Base-by-base conservation (phyloP, 148 eudicot genomes). In the Nepenthes gracilis region DNA sequence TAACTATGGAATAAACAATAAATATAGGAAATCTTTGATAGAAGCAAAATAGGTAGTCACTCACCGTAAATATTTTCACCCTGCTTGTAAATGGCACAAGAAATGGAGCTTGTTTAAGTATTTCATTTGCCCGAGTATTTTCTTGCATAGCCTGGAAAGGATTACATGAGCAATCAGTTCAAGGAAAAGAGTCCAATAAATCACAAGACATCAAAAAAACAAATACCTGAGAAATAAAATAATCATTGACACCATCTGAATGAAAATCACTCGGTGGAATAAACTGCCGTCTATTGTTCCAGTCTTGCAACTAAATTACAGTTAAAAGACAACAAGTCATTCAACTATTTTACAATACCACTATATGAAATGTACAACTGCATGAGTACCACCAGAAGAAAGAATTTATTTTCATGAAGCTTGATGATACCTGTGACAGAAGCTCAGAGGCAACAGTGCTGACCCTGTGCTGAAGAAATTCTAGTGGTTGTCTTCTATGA, bases 251-350 rank as follows among this genome's bases (percentile, higher is more conserved):
- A 37, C 95, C 96, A 75, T 93, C 98, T 49, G 98, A 95, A 74
- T 93, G 96, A 71, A 93, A 93, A 63, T 86, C 86, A 67, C 83
- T 84, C 43, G 95, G 79, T 33, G 85, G 72, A 66, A 91, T 81
- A 62, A 93, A 93, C 72, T 88, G 84, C 60, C 96, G 77, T 71
- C 98, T 78, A 74, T 85, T 93, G 72, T 93, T 93, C 98, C 98
- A 93, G 81, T 93, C 98, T 86, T 93, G 96, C 84, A 93, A 78
- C 98, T 93, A 37, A 70, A 57, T 43, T 47, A 61, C 53, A 49
- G 10, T 6, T 10, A 6, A 11, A 59, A 9, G 53, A 23, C 13
- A 61, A 72, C 40, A 59, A 59, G 59, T 65, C 47, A 66, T 43
- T 54, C 33, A 49, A 49, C 55, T 37, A 32, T 53, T 36, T 37